Percentiles rank a stretch among this genome's conserved stretches.
Evolutionary conservation across 1,139 yeast genomes (phyloP).

Genomic region (Lodderomyces pseudojiufengensis): DNA sequence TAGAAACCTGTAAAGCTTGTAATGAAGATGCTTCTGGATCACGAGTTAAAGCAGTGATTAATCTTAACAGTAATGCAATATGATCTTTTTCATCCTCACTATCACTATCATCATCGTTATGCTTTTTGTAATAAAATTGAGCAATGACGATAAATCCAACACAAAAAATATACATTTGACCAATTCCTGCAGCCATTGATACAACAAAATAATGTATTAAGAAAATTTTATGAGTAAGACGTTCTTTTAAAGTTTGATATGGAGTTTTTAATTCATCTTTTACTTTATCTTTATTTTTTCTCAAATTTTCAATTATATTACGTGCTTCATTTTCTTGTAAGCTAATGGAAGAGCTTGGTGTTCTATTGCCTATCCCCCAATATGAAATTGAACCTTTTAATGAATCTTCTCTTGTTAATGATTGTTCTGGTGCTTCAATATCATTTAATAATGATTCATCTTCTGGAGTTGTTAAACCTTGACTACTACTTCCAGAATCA

Average conservation of each 20-base stretch:
- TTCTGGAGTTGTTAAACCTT: constrained; percentile 1
- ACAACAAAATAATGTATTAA: constrained; percentile 35
- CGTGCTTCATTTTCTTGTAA: constrained; percentile 13
- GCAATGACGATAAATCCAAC: constrained; percentile 45
- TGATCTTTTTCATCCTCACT: constrained; percentile 3
- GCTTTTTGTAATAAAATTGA: constrained; percentile 25
- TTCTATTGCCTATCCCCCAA: constrained; percentile 29
- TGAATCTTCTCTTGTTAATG: constrained; percentile 15
- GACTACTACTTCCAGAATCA: neutral
- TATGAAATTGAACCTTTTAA: constrained; percentile 36
- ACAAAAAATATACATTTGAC: constrained; percentile 44
- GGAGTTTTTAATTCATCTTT: constrained; percentile 15
- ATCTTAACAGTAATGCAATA: neutral
- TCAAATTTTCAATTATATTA: constrained; percentile 3
- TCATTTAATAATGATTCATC: constrained; percentile 12
- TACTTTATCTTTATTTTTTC: constrained; percentile 2
- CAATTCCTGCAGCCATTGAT: constrained; percentile 34
- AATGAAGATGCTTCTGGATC: constrained; percentile 25
- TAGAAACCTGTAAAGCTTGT: constrained; percentile 46
- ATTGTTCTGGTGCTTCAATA: constrained; percentile 7
- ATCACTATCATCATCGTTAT: constrained; percentile 9
- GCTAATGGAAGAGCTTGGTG: constrained; percentile 25
- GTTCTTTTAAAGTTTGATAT: constrained; percentile 20
- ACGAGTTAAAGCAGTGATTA: constrained; percentile 5
- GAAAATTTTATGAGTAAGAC: constrained; percentile 26